Evolutionary conservation across 2,329 filamentous ascomycete genomes (phyloP), one percentile per base, ranked within the genome.

Genomic region (Arthrobotrys sphaeroides): DNA sequence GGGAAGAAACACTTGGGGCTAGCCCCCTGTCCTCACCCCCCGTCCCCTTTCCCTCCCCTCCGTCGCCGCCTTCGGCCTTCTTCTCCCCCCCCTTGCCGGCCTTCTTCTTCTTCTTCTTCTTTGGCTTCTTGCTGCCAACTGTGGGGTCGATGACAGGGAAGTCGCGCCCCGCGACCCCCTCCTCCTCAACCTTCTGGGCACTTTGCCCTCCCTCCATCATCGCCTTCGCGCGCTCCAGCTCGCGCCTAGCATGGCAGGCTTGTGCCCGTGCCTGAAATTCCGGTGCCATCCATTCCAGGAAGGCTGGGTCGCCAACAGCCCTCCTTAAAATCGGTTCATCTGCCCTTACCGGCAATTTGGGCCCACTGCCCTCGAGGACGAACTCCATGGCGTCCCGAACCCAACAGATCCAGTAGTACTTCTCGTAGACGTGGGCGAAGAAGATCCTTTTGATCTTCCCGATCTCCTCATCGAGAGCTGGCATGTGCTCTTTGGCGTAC

Each of bases 331-430:
- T 24, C 0, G 10, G 3, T 1, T 40, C 9, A 18, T 36, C 28
- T 9, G 57, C 40, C 16, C 28, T 40, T 6, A 16, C 28, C 18
- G 7, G 16, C 26, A 65, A 40, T 43, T 36, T 7, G 13, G 12
- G 9, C 13, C 26, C n/a, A 12, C 10, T 13, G 33, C 9, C 16
- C 5, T 20, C 3, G 28, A 57, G 6, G 12, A 40, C 38, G 13
- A 45, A 57, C 10, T 59, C 12, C 5, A 73, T 31, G 18, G 60
- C 49, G n/a, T 73, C 47, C 3, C 68, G 47, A 53, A 60, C 51
- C 68, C 59, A 65, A 22, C 49, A 47, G 18, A 62, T 20, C 68
- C 68, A 73, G 33, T 65, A 73, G n/a, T 65, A 40, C 6, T 22
- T 18, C 2, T 13, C 9, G 16, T 70, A 70, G 24, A 70, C 55